Conservation (phyloP, 1,284 basidiomycete species). For the Marasmius oreades region DNA sequence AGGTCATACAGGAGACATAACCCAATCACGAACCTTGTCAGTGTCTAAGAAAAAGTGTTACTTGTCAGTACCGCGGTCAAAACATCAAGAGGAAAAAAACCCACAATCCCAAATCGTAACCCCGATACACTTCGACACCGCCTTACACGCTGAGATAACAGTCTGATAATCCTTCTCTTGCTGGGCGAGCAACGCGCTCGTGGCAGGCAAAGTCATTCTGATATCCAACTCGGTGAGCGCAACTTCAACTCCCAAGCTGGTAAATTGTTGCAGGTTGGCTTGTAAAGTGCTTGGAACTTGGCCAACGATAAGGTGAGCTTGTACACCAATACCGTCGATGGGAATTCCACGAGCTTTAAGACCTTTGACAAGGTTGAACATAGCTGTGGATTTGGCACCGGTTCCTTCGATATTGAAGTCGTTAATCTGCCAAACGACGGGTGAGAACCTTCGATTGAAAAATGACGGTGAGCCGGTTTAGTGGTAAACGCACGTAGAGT, state of each 20-base stretch:
- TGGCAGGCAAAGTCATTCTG: background rate
- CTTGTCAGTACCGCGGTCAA: background rate
- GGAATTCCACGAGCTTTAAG: slow-evolving; percentile 40
- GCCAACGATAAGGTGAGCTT: slow-evolving; percentile 51
- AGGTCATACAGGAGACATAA: background rate
- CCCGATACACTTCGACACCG: slow-evolving; percentile 39
- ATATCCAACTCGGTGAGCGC: slow-evolving; percentile 61
- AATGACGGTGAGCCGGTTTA: slow-evolving; percentile 5
- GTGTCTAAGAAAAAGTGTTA: slow-evolving; percentile 1
- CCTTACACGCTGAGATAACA: background rate
- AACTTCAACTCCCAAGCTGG: slow-evolving; percentile 53
- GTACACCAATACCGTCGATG: slow-evolving; percentile 55
- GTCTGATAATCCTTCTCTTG: background rate
- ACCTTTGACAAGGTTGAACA: slow-evolving; percentile 45
- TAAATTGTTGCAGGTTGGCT: slow-evolving; percentile 41
- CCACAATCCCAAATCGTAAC: slow-evolving; percentile 50
- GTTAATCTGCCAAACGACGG: slow-evolving; percentile 38
- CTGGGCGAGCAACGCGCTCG: background rate
- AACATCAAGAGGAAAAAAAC: background rate
- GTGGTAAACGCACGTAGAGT: slow-evolving; percentile 32
- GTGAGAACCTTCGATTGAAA: background rate
- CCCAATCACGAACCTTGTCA: slow-evolving; percentile 14
- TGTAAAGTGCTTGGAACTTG: slow-evolving; percentile 35
- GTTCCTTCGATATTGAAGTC: slow-evolving; percentile 54
- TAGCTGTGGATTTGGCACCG: slow-evolving; percentile 48